These are phyloP conservation scores for Asterionellopsis glacialis DNA, from an alignment of 108 stramenopile genomes.

Conservation along the genomic window DNA sequence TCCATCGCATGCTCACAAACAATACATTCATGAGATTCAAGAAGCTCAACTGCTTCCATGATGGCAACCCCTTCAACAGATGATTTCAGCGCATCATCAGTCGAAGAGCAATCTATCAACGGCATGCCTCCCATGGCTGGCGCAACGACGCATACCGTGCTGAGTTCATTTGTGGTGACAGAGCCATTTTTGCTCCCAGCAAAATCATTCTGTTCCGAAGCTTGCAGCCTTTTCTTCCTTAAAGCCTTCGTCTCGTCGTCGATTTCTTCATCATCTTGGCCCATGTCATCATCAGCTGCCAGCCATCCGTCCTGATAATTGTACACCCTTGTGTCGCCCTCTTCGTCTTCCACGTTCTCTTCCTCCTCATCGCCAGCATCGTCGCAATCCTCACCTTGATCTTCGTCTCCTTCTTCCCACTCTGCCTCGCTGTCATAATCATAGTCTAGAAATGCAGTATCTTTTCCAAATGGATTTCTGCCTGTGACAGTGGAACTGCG, in stretches of 20 bases:
- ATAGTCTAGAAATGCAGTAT: conserved; percentile 65
- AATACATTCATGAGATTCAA: conserved; percentile 11
- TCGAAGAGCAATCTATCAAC: not conserved
- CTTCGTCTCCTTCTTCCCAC: conserved; percentile 90
- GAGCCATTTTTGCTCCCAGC: not conserved
- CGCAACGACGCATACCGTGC: conserved; percentile 43
- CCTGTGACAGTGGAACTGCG: conserved; percentile 64
- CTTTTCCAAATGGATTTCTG: conserved; percentile 67
- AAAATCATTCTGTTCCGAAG: conserved; percentile 14
- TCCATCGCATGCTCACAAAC: conserved; percentile 12
- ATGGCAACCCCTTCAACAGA: conserved; percentile 1
- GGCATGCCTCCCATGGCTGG: conserved; percentile 47
- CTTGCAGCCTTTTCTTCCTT: conserved; percentile 56
- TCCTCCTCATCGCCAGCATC: conserved; percentile 58
- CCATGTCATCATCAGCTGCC: conserved; percentile 71
- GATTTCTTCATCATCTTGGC: conserved; percentile 45
- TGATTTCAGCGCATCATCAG: conserved; percentile 1
- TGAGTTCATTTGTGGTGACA: not conserved
- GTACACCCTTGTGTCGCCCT: conserved; percentile 30
- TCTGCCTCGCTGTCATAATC: conserved; percentile 89
- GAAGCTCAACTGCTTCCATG: not conserved
- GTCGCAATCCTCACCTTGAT: conserved; percentile 72
- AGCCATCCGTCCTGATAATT: conserved; percentile 76
- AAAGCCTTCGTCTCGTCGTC: conserved; percentile 67
- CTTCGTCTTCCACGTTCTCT: conserved; percentile 64